Evolutionary conservation across 192 early-diverging fungal genomes (phyloP).

Genomic region (Coemansia sp.): DNA sequence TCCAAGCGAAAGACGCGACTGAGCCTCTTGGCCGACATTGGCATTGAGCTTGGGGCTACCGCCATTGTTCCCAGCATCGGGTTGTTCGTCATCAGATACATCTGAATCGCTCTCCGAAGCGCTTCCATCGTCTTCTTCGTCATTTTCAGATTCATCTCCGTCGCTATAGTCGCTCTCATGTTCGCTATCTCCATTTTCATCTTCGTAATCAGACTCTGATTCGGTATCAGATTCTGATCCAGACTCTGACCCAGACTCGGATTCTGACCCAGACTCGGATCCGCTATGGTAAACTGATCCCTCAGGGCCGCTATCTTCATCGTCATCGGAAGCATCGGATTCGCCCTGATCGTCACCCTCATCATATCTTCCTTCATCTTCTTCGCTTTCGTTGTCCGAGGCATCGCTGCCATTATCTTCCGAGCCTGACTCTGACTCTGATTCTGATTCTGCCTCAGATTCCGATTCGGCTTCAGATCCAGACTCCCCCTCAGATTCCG

Average conservation of each 20-base stretch:
- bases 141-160: background rate
- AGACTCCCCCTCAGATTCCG: background rate
- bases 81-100: background rate
- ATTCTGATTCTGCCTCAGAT: conserved; percentile 6
- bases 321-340: background rate
- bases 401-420: background rate
- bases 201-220: conserved; percentile 4
- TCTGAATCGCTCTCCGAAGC: background rate
- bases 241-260: background rate
- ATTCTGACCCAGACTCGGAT: too few species aligned
- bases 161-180: background rate
- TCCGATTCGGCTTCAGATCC: background rate
- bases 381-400: conserved; percentile 1
- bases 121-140: background rate
- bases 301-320: conserved; percentile 7
- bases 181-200: background rate
- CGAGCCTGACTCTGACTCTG: background rate
- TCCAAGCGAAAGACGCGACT: conserved; percentile 2
- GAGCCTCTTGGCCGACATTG: background rate
- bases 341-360: conserved; percentile 10
- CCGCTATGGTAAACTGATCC: background rate
- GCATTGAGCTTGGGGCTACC: background rate
- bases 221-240: background rate
- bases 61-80: background rate
- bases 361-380: conserved; percentile 3